Base-by-base conservation (phyloP, 2,329 filamentous ascomycete species). In the Hirsutella rhossiliensis region DNA sequence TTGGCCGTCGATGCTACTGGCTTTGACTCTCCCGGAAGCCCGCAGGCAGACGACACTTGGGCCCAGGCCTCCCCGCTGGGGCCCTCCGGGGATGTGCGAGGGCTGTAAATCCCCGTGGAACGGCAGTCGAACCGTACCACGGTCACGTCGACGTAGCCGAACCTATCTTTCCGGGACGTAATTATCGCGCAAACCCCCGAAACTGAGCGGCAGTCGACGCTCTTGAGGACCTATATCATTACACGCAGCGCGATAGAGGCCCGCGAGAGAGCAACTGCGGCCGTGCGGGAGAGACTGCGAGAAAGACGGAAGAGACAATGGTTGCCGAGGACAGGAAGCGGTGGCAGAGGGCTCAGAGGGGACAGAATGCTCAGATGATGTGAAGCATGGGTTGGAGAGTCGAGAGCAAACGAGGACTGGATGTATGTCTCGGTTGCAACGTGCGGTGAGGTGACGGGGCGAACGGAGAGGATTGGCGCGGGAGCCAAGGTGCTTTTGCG, bases 111-210 rank as follows among this genome's bases (percentile, higher is more conserved):
- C n/a, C 31, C 48, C 56, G 62, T 65, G 58, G 54, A 57, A 66
- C 61, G 57, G 56, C 47, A 53, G 54, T 64, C 62, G 53, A 64
- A 69, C 66, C 62, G 59, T 60, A 56, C 56, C 58, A 62, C 57
- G 60, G 54, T 49, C 51, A 52, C 54, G 44, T 57, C 46, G 43
- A 53, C 50, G 50, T 56, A 55, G 54, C 46, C 51, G 51, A 52
- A 50, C 52, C 54, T 54, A 51, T 54, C 53, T 55, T 48, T 50
- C 48, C 49, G 52, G 48, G 50, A 47, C 46, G 48, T 47, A 43
- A 44, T 42, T 51, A 45, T 51, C 45, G 55, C 48, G 54, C 52
- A 50, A 50, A 50, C 50, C 48, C 49, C 52, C 52, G 55, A 49
- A 44, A 54, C 49, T 43, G 48, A 48, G 51, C 48, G 54, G 18